Evolutionary conservation across 169 alveolate genomes (phyloP), one percentile per base, ranked within the genome.

Genomic region (Amoebophrya sp.): DNA sequence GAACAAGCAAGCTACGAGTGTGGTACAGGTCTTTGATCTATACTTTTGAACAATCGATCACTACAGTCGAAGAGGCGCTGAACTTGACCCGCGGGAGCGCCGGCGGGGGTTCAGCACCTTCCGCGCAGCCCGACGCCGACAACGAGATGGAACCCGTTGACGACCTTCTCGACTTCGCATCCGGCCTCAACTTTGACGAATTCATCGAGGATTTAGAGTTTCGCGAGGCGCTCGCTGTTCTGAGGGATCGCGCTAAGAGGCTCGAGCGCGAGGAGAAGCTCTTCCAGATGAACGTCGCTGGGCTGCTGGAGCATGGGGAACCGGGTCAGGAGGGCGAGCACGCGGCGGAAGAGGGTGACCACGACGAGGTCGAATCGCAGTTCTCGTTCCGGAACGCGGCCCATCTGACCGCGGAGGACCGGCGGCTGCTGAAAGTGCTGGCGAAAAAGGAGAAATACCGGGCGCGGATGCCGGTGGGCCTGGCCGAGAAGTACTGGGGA

Each of bases 141-240:
- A n/a, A n/a, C n/a, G n/a, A n/a, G n/a, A n/a, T n/a, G n/a, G n/a
- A n/a, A n/a, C n/a, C n/a, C n/a, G n/a, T n/a, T n/a, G 90, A 88
- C 41, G 90, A 88, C 41, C 90, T 88, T 18, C 78, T 88, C 41
- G 90, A 23, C 23, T 88, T 88, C n/a, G 90, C 90, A 0, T 45
- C 45, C 29, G 1, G 34, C 34, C 42, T 88, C 41, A 26, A 88
- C 48, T 88, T 88, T 31, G 90, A 88, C 20, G 29, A 41, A 20
- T 88, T 41, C 31, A 41, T 88, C 0, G 50, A 88, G 70, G 90
- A 88, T 41, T 88, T 88, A 39, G 90, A 88, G 69, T 88, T 88
- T 58, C 90, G 90, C 1, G 50, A 45, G 26, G 90, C 90, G 41
- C 31, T 88, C 40, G 69, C 78, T 5, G 90, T 43, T 16, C 34